Conservation (phyloP, 306 rosid genomes). For the Citrullus colocynthis region DNA sequence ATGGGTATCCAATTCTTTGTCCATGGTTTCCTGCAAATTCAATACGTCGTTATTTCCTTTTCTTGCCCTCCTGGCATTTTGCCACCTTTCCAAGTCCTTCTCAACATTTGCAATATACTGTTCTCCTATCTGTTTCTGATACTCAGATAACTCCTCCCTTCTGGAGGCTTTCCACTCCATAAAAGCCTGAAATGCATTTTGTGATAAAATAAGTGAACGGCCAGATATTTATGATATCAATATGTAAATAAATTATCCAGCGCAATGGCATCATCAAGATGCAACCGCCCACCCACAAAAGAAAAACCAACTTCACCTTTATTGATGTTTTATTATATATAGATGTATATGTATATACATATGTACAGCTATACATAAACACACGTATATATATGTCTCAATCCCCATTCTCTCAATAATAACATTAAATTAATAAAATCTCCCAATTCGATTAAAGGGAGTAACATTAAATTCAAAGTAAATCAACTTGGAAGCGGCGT, state of each 20-base stretch:
- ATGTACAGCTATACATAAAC: no score
- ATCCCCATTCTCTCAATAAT: background rate
- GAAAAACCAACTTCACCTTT: background rate
- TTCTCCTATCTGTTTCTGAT: constrained; percentile 83
- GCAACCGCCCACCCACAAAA: background rate
- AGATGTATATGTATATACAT: no score
- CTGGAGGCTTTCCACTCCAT: constrained; percentile 74
- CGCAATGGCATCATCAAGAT: background rate
- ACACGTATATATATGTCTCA: background rate
- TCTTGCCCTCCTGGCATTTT: constrained; percentile 68
- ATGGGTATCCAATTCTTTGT: constrained; percentile 89
- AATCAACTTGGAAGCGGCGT: background rate
- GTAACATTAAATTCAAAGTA: background rate
- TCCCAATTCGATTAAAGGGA: background rate
- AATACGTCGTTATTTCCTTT: constrained; percentile 44
- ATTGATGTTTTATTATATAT: background rate
- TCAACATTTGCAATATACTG: constrained; percentile 80
- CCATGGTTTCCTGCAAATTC: constrained; percentile 96
- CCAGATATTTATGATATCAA: no score
- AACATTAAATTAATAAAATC: no score
- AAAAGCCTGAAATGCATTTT: constrained; percentile 43
- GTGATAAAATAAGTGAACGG: background rate
- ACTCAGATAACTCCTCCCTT: constrained; percentile 74
- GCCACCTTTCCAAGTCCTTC: constrained; percentile 95
- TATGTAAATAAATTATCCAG: background rate